Evolutionary conservation across 140 eudicot species (phyloP).

Genomic region (Bidens hawaiensis): DNA sequence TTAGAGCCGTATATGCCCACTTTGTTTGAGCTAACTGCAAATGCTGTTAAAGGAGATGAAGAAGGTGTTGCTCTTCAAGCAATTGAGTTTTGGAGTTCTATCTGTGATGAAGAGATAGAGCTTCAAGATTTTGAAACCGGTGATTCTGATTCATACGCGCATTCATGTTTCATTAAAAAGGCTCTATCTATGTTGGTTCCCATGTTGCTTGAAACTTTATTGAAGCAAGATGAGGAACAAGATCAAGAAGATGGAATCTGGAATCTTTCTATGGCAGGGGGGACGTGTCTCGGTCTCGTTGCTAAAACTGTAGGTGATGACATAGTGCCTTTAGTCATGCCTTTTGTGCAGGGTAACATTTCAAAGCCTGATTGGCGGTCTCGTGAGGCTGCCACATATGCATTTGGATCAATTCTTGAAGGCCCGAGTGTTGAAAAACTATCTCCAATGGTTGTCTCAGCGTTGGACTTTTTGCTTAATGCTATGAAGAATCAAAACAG

Average conservation of each 20-base stretch:
- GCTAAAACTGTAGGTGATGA: conserved; percentile 81
- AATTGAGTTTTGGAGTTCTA: conserved; percentile 87
- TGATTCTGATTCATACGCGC: conserved; percentile 53
- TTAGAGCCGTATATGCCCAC: conserved; percentile 87
- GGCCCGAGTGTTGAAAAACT: conserved; percentile 65
- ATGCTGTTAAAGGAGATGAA: conserved; percentile 83
- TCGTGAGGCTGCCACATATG: conserved; percentile 87
- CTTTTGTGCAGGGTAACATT: conserved; percentile 59
- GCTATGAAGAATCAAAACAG: conserved; percentile 68
- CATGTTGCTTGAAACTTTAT: conserved; percentile 66
- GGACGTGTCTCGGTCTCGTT: conserved; percentile 76
- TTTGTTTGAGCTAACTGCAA: conserved; percentile 70
- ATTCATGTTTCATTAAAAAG: conserved; percentile 59
- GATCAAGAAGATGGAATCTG: conserved; percentile 73
- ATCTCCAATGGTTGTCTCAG: conserved; percentile 57
- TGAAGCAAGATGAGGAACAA: conserved; percentile 79
- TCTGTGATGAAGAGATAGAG: conserved; percentile 87
- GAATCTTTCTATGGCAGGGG: conserved; percentile 87
- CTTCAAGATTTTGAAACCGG: conserved; percentile 54
- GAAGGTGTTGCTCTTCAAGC: conserved; percentile 92
- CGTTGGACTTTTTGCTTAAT: conserved; percentile 55
- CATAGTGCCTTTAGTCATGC: conserved; percentile 67
- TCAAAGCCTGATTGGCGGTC: conserved; percentile 63
- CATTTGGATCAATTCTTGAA: conserved; percentile 79
- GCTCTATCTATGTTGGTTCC: conserved; percentile 58